Evolutionary conservation across 2,329 filamentous ascomycete genomes (phyloP), one percentile per base, ranked within the genome.

Genomic region (Colletotrichum chlorophyti): DNA sequence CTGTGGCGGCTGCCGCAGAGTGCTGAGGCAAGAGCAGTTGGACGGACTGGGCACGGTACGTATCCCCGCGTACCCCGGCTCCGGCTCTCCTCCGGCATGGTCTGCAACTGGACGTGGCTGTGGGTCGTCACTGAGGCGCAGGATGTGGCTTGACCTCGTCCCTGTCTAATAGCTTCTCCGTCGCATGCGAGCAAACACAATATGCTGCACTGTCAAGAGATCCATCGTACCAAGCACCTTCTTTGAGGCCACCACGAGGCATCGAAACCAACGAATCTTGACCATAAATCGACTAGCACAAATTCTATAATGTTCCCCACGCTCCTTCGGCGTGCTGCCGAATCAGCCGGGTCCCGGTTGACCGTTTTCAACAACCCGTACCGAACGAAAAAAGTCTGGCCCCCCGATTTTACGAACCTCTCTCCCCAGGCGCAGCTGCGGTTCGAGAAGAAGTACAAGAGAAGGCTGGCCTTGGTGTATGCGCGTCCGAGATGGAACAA

Each of bases 371-470:
- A 73, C 60, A 87, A 85, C 68, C 82, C 82, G 5, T 88, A 85
- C 75, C 83, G 79, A 67, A 83, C 86, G 45, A 88, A 90, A 74
- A 90, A 89, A 69, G 77, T 85, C 63, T 94, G 91, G 91, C 91
- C 91, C 55, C 91, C 91, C 11, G 87, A 93, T 72, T 90, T 94
- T 73, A 76, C 80, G 62, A 83, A 85, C 69, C 82, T 94, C 58
- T 85, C 85, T 32, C 76, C 80, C 42, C 89, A 90, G 72, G 86
- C 93, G 68, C 88, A 93, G 73, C 89, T 93, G 70, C 83, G 86
- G 38, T 88, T 92, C 65, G 91, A 94, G 78, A 87, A 90, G 71
- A 88, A 89, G 69, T 93, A 89, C 75, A 90, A 91, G 74, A 82
- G 91, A 49, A 82, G 91, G 51, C 74, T 89, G 23, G 80, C 81